Evolutionary conservation across 257 asterid genomes (phyloP).

Genomic region (Salvia splendens): DNA sequence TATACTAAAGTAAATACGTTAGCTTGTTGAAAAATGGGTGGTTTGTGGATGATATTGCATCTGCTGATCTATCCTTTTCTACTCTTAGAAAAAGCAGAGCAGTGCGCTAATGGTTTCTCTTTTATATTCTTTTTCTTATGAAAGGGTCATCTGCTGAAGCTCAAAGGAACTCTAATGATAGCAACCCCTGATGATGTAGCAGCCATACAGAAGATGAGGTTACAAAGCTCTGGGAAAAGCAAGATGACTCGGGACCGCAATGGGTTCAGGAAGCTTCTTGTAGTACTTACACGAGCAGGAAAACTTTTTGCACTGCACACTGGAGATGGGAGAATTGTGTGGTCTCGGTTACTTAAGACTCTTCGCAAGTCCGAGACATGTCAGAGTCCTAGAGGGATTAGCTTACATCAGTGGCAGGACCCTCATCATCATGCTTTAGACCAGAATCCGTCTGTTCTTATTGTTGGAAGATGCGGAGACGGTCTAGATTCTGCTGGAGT

Average conservation of each 20-base stretch:
- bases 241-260: conserved; percentile 96
- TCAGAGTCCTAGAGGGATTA: conserved; percentile 67
- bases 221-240: conserved; percentile 83
- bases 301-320: conserved; percentile 89
- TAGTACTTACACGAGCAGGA: conserved; percentile 87
- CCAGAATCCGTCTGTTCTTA: conserved; percentile 87
- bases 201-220: conserved; percentile 74
- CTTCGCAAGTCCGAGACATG: conserved; percentile 74
- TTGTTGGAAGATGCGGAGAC: conserved; percentile 82
- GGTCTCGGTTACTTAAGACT: conserved; percentile 58
- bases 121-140: conserved; percentile 28
- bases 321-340: conserved; percentile 89
- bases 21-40: neutral
- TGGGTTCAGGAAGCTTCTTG: conserved; percentile 75
- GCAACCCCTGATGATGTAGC: conserved; percentile 91
- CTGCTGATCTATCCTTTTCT: conserved; percentile 9
- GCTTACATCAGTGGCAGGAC: conserved; percentile 90
- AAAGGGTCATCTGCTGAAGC: conserved; percentile 93
- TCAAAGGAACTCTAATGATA: conserved; percentile 89
- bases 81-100: conserved; percentile 11
- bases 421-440: conserved; percentile 99
- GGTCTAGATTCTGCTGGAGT: conserved; percentile 72
- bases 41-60: conserved; percentile 22
- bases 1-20: conserved; percentile 2
- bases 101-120: conserved; percentile 33